Evolutionary conservation across 2,329 filamentous ascomycete genomes (phyloP).

Genomic region (Penicillium italicum): DNA sequence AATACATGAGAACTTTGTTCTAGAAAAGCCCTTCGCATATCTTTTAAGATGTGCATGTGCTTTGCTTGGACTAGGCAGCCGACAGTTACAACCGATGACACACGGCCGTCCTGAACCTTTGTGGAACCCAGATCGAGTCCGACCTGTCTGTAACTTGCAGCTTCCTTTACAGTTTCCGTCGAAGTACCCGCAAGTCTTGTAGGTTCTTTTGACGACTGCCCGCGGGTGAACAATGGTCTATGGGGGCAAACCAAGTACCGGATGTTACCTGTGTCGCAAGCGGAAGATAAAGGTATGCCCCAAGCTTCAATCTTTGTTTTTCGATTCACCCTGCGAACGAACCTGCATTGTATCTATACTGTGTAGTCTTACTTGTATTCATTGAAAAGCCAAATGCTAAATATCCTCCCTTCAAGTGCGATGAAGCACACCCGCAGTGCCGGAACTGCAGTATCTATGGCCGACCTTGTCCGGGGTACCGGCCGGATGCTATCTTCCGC

Average conservation of each 20-base stretch:
- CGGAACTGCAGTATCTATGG: conserved; percentile 38
- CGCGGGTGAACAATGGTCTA: conserved; percentile 37
- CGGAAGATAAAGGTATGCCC: conserved; percentile 38
- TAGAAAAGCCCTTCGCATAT: not conserved
- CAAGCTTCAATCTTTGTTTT: conserved; percentile 13
- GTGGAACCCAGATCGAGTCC: conserved; percentile 11
- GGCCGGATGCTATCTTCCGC: conserved; percentile 34
- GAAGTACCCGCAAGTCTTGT: not conserved
- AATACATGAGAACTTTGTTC: not conserved
- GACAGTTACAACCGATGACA: conserved; percentile 9
- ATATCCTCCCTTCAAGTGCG: conserved; percentile 27
- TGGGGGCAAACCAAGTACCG: conserved; percentile 39
- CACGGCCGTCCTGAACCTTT: conserved; percentile 5
- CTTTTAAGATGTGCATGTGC: conserved; percentile 14
- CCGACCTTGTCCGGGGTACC: conserved; percentile 38
- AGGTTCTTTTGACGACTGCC: not conserved
- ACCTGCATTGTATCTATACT: not conserved
- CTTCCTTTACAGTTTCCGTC: not conserved
- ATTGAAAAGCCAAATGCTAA: not conserved
- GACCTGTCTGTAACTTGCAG: not conserved
- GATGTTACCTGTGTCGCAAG: conserved; percentile 40
- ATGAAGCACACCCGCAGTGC: conserved; percentile 37
- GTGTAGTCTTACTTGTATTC: not conserved
- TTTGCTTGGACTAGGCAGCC: conserved; percentile 14
- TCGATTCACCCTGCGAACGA: not conserved